Base-by-base conservation (phyloP, 345 rosid species). In the Ailanthus altissimus region DNA sequence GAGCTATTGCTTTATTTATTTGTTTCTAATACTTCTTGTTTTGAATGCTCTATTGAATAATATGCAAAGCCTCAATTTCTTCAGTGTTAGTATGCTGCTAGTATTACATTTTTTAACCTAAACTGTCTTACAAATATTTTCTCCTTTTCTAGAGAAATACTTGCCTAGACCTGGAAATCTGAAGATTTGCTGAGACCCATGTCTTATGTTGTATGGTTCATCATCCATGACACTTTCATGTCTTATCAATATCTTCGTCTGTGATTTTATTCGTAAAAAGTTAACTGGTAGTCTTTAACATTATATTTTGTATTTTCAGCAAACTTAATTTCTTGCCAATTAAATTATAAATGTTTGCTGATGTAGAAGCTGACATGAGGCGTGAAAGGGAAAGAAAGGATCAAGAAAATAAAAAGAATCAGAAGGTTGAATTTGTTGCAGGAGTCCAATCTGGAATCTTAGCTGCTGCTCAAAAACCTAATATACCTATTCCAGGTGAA, bases 301-400 rank as follows among this genome's bases (percentile, higher is more conserved):
- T 49, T 23, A 54, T 20, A 64, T 14, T 47, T 69, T 69, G 18
- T 26, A 4, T 18, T 10, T 32, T 18, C 9, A 16, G 73, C 43
- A 18, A 69, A 5, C 23, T 50, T 32, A 28, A 15, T 28, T 69
- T 69, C 46, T 26, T 18, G 15, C 15, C 14, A 16, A 4, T 28
- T 49, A 50, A 25, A 11, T 56, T 26, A 49, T 40, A 32, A 6
- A 13, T 73, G 15, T 82, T 78, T 77, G 42, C 67, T 15, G 77
- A 69, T 63, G 73, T 91, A 96, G 98, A 96, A 83, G 85, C 83
- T 78, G 92, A 85, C 73, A 92, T 90, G 97, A 91, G 86, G 75
- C 80, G 84, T 69, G 97, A 96, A 79, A 88, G 85, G 82, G 99
- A 93, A 83, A 91, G 95, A 84, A 92, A 86, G 85, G 97, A 93